These are phyloP conservation scores for Inga laurina DNA, from an alignment of 306 rosid genomes.

Conservation along the genomic window DNA sequence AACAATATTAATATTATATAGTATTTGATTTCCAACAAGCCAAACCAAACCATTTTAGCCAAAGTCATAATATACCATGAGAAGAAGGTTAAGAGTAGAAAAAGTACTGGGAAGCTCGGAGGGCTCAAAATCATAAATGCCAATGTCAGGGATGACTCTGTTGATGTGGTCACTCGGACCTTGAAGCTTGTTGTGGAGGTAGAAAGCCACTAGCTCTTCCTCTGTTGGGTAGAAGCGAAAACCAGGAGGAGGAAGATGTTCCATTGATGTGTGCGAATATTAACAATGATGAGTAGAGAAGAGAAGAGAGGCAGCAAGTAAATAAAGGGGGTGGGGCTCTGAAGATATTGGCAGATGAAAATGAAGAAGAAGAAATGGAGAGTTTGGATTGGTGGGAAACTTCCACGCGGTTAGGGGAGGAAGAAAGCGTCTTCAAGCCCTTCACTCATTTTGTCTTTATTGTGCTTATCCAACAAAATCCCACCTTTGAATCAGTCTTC, in stretches of 20 bases:
- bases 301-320: neutral
- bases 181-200: conserved; percentile 56
- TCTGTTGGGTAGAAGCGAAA: conserved; percentile 83
- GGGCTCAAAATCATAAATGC: conserved; percentile 60
- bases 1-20: no score
- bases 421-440: conserved; percentile 9
- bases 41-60: neutral
- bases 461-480: neutral
- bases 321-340: neutral
- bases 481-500: neutral
- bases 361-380: neutral
- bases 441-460: neutral
- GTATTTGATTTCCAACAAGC: neutral
- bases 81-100: neutral
- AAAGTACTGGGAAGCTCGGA: conserved; percentile 62
- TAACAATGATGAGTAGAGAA: neutral
- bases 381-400: conserved; percentile 20
- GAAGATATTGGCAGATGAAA: neutral
- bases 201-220: conserved; percentile 66
- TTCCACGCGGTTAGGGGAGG: conserved; percentile 60
- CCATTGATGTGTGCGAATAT: conserved; percentile 12
- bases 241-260: conserved; percentile 46
- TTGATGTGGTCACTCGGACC: conserved; percentile 37
- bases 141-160: conserved; percentile 54
- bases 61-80: neutral